phyloP scores from a whole-genome alignment of 2,329 filamentous ascomycete genomes.

The Dryadomyces quercus-mongolicae region DNA sequence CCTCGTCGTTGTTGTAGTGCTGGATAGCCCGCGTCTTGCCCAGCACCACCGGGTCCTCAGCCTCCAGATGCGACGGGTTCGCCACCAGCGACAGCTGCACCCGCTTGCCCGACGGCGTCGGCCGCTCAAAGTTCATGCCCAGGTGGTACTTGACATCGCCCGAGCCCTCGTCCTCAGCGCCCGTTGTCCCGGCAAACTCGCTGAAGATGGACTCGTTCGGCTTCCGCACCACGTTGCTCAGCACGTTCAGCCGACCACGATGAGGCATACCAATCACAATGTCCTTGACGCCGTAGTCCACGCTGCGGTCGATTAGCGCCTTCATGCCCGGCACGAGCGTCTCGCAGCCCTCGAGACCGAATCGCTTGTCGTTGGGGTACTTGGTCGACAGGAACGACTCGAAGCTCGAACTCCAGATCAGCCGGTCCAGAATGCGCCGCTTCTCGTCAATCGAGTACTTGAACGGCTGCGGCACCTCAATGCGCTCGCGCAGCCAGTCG shows the following conservation, averaged over 20 bases:
- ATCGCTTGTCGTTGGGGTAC: constrained; percentile 99
- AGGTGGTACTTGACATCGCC: constrained; percentile 99
- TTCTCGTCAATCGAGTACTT: constrained; percentile 98
- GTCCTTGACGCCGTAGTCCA: constrained; percentile 97
- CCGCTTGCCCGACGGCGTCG: constrained; percentile 94
- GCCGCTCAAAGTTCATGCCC: constrained; percentile 99
- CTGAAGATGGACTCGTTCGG: constrained; percentile 99
- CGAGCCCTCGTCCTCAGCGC: constrained; percentile 87
- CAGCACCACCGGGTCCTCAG: constrained; percentile 93
- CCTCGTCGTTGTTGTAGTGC: constrained; percentile 97
- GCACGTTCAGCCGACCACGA: constrained; percentile 92
- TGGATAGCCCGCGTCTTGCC: constrained; percentile 97
- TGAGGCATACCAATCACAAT: constrained; percentile 99
- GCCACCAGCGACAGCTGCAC: constrained; percentile 98
- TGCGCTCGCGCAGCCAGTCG: constrained; percentile 91
- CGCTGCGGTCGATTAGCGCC: constrained; percentile 92
- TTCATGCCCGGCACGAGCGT: constrained; percentile 98
- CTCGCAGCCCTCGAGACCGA: constrained; percentile 95
- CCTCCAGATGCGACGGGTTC: constrained; percentile 96
- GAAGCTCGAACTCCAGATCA: constrained; percentile 98
- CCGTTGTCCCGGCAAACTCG: constrained; percentile 82
- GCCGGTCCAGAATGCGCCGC: constrained; percentile 87
- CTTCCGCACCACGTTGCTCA: constrained; percentile 97
- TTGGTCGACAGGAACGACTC: constrained; percentile 92
- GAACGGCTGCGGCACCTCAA: constrained; percentile 90